These are phyloP conservation scores for Talaromyces nanjingensis DNA, from an alignment of 495 filamentous ascomycete genomes.

Conservation along the genomic window DNA sequence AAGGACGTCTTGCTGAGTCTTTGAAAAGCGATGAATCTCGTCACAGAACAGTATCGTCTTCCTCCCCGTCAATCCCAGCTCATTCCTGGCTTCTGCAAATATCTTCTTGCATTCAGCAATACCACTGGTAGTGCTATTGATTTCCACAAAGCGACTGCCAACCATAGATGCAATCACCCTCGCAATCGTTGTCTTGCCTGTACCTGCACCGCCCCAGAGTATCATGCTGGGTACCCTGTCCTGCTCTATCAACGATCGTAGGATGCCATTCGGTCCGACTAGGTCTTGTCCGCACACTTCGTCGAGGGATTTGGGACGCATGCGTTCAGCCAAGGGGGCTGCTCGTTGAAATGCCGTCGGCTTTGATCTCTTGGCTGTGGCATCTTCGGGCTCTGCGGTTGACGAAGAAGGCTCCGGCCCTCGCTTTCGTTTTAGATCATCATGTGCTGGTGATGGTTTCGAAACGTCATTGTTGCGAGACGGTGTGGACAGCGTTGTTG, in stretches of 20 bases:
- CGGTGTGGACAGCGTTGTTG: constrained; percentile 3
- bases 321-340: constrained; percentile 85
- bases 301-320: constrained; percentile 78
- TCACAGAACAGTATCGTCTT: constrained; percentile 98
- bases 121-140: constrained; percentile 85
- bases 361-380: constrained; percentile 53
- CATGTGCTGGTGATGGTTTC: constrained; percentile 21
- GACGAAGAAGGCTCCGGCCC: constrained; percentile 11
- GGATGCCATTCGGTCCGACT: constrained; percentile 73
- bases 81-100: constrained; percentile 76
- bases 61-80: constrained; percentile 72
- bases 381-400: constrained; percentile 14
- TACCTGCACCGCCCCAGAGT: constrained; percentile 85
- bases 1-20: constrained; percentile 92
- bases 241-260: constrained; percentile 84
- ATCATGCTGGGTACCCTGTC: constrained; percentile 91
- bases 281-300: constrained; percentile 89
- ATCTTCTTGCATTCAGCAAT: constrained; percentile 96
- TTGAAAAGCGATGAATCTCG: constrained; percentile 92
- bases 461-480: constrained; percentile 31
- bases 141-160: constrained; percentile 84
- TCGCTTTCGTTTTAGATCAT: constrained; percentile 15
- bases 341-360: constrained; percentile 54
- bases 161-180: constrained; percentile 80
- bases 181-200: constrained; percentile 95